These are phyloP conservation scores for Raphanus sativus DNA, from an alignment of 345 rosid genomes.

Conservation along the genomic window DNA sequence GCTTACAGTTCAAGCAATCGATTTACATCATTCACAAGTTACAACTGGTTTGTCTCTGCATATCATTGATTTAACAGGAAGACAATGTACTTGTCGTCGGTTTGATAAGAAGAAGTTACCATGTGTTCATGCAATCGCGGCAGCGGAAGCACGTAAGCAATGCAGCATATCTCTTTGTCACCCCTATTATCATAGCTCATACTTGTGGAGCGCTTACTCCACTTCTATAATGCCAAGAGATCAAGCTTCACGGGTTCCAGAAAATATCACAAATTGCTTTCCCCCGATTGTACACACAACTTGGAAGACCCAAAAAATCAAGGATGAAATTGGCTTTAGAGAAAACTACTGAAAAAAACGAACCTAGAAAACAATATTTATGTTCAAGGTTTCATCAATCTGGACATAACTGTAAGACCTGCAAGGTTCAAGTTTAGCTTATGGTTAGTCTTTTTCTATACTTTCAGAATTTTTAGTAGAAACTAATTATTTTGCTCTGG, in stretches of 20 bases:
- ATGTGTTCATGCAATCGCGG: background rate
- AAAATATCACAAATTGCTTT: background rate
- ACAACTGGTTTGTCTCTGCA: background rate
- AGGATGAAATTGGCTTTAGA: background rate
- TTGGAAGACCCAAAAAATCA: background rate
- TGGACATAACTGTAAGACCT: background rate
- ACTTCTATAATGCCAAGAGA: background rate
- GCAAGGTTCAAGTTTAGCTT: background rate
- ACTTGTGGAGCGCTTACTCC: background rate
- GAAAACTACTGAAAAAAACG: too few species aligned
- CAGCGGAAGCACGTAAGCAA: background rate
- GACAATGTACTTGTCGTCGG: background rate
- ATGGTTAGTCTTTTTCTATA: background rate
- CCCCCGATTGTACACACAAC: background rate
- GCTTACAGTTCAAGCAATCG: background rate
- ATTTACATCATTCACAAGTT: background rate
- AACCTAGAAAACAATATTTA: too few species aligned
- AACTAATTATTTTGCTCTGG: too few species aligned
- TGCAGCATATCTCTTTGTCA: background rate
- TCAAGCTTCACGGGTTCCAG: background rate
- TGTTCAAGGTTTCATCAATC: background rate
- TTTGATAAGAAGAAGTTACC: background rate
- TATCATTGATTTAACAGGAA: background rate
- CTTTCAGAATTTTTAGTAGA: background rate
- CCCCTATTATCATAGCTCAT: background rate